Evolutionary conservation across 2,329 filamentous ascomycete genomes (phyloP), one percentile per base, ranked within the genome.

Genomic region (Sporothrix curviconia): DNA sequence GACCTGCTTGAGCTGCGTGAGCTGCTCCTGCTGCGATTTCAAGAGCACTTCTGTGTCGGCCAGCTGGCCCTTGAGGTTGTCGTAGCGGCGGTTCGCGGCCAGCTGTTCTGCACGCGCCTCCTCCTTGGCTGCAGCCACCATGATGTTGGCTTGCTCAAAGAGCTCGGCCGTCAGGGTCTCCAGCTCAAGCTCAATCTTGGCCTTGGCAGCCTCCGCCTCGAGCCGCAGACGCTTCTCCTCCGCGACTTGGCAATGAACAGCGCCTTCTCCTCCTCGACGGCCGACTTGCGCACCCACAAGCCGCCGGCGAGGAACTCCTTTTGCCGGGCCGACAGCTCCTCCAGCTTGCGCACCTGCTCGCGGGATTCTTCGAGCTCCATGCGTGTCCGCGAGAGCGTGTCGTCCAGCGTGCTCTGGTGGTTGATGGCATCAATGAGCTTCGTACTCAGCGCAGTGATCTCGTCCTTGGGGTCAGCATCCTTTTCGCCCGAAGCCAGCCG

Each of bases 341-440:
- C 90, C 17, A 96, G 74, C 52, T 84, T 77, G 55, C 76, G 78
- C 55, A 95, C 81, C 64, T 80, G 82, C 49, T 86, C 81, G 59
- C 80, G 82, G 8, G 90, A 83, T 34, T 81, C 71, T 56, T 95
- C 90, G 47, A 97, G 76, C 68, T 97, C 91, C 69, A 92, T 86
- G 37, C 91, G 84, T 15, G 91, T 88, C 53, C 84, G 85, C 51
- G 90, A 87, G 17, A 99, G 78, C 11, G 84, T 89, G 71, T 99
- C 94, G 71, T 97, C 94, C 44, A 99, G 80, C 22, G 82, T 86
- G 7, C 92, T 96, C 72, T 96, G 92, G 71, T 95, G 88, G 69
- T 99, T 99, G 73, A 99, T 96, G 44, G 94, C 92, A 68, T 94
- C 92, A 65, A 99, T 92, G 62, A 99, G 84, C 72, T 99, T 99